Base-by-base conservation (phyloP, 805 yeast species). In the Cephaloascus albidus region DNA sequence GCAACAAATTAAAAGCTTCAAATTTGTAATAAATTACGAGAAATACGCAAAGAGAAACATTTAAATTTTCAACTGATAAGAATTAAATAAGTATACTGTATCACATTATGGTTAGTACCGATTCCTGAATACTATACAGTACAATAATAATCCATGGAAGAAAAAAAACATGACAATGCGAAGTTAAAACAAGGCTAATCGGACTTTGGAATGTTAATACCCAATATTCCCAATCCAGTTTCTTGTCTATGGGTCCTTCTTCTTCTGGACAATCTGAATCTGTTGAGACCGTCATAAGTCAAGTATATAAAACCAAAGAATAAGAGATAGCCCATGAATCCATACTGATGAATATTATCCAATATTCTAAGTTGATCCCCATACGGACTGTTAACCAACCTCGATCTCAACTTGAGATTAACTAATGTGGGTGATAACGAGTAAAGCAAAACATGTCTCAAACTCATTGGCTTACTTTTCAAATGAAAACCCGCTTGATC, bases 361-460 rank as follows among this genome's bases (percentile, higher is more conserved):
- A 73, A 54, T 35, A 65, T 57, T 38, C 67, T 53, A 15, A 74
- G 51, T 1, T 43, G 33, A 1, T 51, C 45, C 4, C 63, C 58
- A 43, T 55, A 74, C 3, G 79, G 76, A 40, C 73, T 66, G 32
- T 64, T 63, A 23, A 65, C 62, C 38, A 71, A 53, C 31, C 60
- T 61, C 34, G 53, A 46, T 10, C 36, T 36, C 10, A 60, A 37
- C 3, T 38, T 51, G 67, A 42, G 56, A 48, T 39, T 46, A 61
- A 47, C 63, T 68, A 45, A 41, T 45, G 34, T 8, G 17, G 34
- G 18, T 8, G 36, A 34, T 12, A 67, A 54, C 23, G 65, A 50
- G 33, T 59, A 53, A 36, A 49, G 40, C 43, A 67, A 55, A 1
- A 58, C 48, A 2, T 45, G 45, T 38, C 52, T 57, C 43, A 65